These are phyloP conservation scores for Tulasnella sp. DNA, from an alignment of 768 basidiomycete genomes.

Conservation along the genomic window DNA sequence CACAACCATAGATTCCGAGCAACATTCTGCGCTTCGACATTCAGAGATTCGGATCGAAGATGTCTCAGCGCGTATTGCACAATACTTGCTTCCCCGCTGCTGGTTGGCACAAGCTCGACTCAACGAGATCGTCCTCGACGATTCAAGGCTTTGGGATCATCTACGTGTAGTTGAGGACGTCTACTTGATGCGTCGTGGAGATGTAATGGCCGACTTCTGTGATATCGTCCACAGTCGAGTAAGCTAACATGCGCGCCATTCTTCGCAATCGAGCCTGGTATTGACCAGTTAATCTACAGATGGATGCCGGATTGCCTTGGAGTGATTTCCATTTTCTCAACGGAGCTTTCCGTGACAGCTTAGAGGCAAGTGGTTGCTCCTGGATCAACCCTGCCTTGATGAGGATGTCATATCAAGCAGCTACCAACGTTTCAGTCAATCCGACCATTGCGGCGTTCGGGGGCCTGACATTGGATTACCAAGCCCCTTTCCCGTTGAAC, in stretches of 20 bases:
- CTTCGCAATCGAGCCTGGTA: not conserved
- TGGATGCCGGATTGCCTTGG: conserved; percentile 63
- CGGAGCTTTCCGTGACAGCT: conserved; percentile 57
- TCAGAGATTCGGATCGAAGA: not conserved
- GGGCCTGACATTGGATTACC: conserved; percentile 63
- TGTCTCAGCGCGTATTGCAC: conserved; percentile 24
- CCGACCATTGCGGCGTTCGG: conserved; percentile 54
- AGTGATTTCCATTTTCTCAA: conserved; percentile 77
- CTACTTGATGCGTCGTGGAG: conserved; percentile 67
- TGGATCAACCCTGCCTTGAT: conserved; percentile 63
- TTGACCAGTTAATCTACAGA: conserved; percentile 32
- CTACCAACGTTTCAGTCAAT: conserved; percentile 35
- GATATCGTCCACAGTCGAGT: conserved; percentile 70
- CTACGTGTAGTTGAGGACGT: conserved; percentile 53
- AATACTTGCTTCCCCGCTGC: conserved; percentile 49
- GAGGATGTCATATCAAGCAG: conserved; percentile 55
- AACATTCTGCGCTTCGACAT: not conserved
- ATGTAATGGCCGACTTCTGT: conserved; percentile 60
- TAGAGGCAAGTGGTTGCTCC: conserved; percentile 32
- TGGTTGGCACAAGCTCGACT: conserved; percentile 39
- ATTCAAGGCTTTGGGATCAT: conserved; percentile 46
- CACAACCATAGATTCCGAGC: not conserved
- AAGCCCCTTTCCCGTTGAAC: conserved; percentile 58
- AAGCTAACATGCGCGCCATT: conserved; percentile 10
- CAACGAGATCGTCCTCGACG: conserved; percentile 47